Evolutionary conservation across 202 grass and related monocot genomes (phyloP).

Genomic region (Panicum hallii): DNA sequence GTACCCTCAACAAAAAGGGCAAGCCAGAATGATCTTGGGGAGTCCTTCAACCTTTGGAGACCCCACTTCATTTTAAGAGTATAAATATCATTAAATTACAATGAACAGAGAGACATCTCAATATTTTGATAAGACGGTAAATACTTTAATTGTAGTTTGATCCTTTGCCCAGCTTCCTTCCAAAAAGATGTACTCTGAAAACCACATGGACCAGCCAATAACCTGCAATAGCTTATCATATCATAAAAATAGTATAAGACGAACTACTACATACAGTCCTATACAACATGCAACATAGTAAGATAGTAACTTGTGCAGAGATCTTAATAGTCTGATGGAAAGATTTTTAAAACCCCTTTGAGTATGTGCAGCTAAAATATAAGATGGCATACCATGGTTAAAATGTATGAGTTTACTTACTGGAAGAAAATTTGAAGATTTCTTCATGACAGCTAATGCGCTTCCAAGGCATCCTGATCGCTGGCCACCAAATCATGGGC

Average conservation of each 20-base stretch:
- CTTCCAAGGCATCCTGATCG: conserved; percentile 85
- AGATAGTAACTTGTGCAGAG: background rate
- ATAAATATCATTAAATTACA: conserved; percentile 33
- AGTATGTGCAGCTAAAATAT: conserved; percentile 8
- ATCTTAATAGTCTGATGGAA: background rate
- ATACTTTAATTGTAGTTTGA: conserved; percentile 72
- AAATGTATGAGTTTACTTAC: conserved; percentile 57
- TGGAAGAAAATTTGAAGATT: conserved; percentile 85
- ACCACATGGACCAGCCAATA: conserved; percentile 99
- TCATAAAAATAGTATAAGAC: background rate
- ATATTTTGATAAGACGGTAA: conserved; percentile 10
- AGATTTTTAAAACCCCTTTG: no score
- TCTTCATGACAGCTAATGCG: conserved; percentile 83
- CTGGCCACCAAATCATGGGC: conserved; percentile 44
- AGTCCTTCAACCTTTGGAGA: conserved; percentile 71
- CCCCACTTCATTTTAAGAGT: conserved; percentile 60
- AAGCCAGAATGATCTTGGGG: conserved; percentile 83
- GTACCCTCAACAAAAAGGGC: conserved; percentile 90
- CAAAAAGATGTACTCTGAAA: conserved; percentile 84
- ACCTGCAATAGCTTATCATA: conserved; percentile 62
- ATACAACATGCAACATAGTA: background rate
- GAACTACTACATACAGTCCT: no score
- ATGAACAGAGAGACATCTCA: background rate
- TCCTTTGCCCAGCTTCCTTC: conserved; percentile 89
- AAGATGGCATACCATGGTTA: background rate